phyloP scores from a whole-genome alignment of 371 early-diverging fungal species.

The Mortierella sp. region DNA sequence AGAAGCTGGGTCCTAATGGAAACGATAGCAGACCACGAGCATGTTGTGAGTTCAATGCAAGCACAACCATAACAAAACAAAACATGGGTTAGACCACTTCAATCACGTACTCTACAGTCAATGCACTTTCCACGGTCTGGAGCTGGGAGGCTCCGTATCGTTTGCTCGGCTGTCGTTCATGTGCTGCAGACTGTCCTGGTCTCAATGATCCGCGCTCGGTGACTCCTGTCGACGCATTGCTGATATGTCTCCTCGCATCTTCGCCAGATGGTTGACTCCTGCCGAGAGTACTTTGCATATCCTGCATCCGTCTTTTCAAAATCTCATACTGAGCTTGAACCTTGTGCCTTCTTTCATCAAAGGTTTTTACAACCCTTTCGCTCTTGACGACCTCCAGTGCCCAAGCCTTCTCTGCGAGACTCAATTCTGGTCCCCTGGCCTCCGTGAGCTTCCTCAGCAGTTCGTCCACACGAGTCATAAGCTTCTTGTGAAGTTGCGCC shows the following conservation, averaged over 20 bases:
- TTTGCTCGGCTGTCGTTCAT: slow-evolving; percentile 4
- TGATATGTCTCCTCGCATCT: background rate
- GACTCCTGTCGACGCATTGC: background rate
- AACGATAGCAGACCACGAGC: background rate
- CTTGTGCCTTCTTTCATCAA: slow-evolving; percentile 28
- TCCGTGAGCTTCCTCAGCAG: slow-evolving; percentile 43
- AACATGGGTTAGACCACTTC: background rate
- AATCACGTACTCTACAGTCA: slow-evolving; percentile 20
- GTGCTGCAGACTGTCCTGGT: background rate
- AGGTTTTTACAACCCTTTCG: slow-evolving; percentile 26
- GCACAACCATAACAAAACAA: background rate
- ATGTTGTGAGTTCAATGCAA: background rate
- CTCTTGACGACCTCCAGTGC: slow-evolving; percentile 19
- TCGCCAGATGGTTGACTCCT: background rate
- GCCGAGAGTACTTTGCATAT: slow-evolving; percentile 12
- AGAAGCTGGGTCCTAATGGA: slow-evolving; percentile 21
- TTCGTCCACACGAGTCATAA: slow-evolving; percentile 44
- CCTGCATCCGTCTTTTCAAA: slow-evolving; percentile 20
- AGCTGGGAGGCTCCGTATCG: slow-evolving; percentile 35
- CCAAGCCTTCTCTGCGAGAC: slow-evolving; percentile 46
- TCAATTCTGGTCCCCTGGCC: slow-evolving; percentile 37
- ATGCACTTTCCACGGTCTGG: slow-evolving; percentile 16
- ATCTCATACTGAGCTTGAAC: slow-evolving; percentile 39
- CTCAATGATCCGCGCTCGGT: background rate
- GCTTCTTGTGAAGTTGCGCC: slow-evolving; percentile 14